Conservation (phyloP, 2,329 filamentous ascomycete species). For the Zymoseptoria crescenta region DNA sequence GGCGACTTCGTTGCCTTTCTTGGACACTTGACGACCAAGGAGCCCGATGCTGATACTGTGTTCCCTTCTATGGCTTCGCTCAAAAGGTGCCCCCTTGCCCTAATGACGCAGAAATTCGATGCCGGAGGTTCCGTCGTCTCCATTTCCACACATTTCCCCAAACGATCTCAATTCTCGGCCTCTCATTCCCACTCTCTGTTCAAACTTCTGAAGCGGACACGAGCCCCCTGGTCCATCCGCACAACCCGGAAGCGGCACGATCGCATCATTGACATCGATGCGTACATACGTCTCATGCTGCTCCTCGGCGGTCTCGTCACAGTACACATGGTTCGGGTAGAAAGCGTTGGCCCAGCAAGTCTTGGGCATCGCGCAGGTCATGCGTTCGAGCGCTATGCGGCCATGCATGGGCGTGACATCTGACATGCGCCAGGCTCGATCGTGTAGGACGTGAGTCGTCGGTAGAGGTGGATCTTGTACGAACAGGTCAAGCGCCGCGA, state of each 20-base stretch:
- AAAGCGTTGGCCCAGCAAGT: slow-evolving; percentile 14
- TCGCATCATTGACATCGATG: slow-evolving; percentile 51
- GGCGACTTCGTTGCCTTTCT: neutral
- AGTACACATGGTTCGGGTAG: slow-evolving; percentile 28
- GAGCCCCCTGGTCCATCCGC: slow-evolving; percentile 40
- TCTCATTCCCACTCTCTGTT: slow-evolving; percentile 33
- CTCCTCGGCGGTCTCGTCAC: slow-evolving; percentile 11
- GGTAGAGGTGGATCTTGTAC: slow-evolving; percentile 40
- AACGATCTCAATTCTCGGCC: slow-evolving; percentile 42
- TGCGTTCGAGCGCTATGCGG: slow-evolving; percentile 49
- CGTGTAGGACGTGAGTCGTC: slow-evolving; percentile 35
- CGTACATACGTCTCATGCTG: slow-evolving; percentile 37
- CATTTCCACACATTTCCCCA: slow-evolving; percentile 34
- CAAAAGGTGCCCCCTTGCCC: too few relatives aligned
- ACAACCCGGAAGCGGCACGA: slow-evolving; percentile 44
- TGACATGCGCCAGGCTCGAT: slow-evolving; percentile 48
- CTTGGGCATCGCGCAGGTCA: slow-evolving; percentile 37
- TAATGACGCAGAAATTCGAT: slow-evolving; percentile 48
- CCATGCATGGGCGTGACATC: slow-evolving; percentile 48
- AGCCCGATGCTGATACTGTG: too few relatives aligned
- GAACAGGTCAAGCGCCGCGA: slow-evolving; percentile 47
- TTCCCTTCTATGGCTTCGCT: neutral
- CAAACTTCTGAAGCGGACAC: slow-evolving; percentile 42
- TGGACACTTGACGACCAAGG: too few relatives aligned
- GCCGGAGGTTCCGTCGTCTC: slow-evolving; percentile 17